Conservation (phyloP, 331 rosid genomes). For the Pyracantha coccinea region DNA sequence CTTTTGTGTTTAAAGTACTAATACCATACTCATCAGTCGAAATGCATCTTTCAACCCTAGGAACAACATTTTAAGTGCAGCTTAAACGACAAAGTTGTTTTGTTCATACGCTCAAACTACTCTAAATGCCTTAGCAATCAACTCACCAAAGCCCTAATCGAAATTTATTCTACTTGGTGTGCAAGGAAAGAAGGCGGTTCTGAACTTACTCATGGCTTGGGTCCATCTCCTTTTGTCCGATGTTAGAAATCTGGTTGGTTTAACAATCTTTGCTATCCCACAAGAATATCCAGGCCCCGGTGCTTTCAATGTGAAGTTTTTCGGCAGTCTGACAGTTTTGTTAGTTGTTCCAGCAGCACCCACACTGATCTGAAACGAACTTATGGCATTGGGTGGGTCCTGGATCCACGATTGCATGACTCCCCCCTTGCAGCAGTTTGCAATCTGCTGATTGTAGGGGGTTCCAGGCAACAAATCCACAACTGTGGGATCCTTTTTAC, state of each 20-base stretch:
- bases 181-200: not conserved
- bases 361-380: slow-evolving; percentile 86
- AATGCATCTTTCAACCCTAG: not conserved
- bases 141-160: not conserved
- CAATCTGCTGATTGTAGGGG: slow-evolving; percentile 86
- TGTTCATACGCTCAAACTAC: not conserved
- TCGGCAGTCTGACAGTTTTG: slow-evolving; percentile 72
- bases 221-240: slow-evolving; percentile 80
- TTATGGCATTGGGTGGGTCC: slow-evolving; percentile 58
- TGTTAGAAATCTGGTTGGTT: slow-evolving; percentile 50
- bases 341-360: slow-evolving; percentile 88
- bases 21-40: not conserved
- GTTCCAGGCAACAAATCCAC: slow-evolving; percentile 92
- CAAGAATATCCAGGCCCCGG: slow-evolving; percentile 98
- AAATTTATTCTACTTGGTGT: not conserved
- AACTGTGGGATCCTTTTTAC: slow-evolving; percentile 75
- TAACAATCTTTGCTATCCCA: slow-evolving; percentile 81
- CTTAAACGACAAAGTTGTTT: not conserved
- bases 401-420: slow-evolving; percentile 80
- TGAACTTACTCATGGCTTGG: slow-evolving; percentile 86
- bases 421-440: slow-evolving; percentile 94
- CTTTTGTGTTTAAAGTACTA: not conserved
- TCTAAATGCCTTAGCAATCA: not conserved
- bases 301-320: slow-evolving; percentile 76
- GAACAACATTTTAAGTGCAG: not conserved